A percentile compares a stretch with the other conserved stretches of the same genome.
Conservation (phyloP, 257 asterid genomes). For the Jaltomata sinuosa region DNA sequence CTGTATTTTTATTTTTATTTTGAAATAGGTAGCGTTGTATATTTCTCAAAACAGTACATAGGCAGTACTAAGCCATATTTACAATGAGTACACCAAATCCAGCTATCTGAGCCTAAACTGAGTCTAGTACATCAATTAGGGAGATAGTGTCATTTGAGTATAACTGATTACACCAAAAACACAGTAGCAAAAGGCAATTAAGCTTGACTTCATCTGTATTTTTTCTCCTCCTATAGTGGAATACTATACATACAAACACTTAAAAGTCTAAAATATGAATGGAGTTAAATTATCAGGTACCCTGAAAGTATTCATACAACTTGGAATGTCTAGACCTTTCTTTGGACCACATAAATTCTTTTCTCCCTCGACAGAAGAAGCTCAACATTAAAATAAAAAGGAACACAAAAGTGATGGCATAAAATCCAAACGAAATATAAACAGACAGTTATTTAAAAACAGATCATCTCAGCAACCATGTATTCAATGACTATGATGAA, state of each 20-base stretch:
- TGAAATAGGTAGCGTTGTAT: no score
- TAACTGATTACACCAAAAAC: no score
- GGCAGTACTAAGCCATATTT: no score
- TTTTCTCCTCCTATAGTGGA: background rate
- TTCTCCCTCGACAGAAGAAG: background rate
- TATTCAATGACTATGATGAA: background rate
- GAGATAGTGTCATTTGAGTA: no score
- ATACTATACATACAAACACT: background rate
- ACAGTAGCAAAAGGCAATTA: no score
- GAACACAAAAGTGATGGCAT: background rate
- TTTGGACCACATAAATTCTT: background rate
- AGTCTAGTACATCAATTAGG: no score
- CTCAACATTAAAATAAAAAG: background rate
- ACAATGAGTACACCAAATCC: no score
- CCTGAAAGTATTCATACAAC: background rate
- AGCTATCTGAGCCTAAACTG: no score
- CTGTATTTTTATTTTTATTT: no score
- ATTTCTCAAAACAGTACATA: no score
- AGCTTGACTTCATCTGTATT: no score
- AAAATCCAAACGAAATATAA: background rate
- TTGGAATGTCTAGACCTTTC: background rate
- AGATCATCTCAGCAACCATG: background rate
- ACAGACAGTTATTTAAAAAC: background rate
- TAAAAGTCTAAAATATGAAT: background rate
- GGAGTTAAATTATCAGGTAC: background rate